Evolutionary conservation across 257 asterid species (phyloP).

Genomic region (Solanum ossicruentum): DNA sequence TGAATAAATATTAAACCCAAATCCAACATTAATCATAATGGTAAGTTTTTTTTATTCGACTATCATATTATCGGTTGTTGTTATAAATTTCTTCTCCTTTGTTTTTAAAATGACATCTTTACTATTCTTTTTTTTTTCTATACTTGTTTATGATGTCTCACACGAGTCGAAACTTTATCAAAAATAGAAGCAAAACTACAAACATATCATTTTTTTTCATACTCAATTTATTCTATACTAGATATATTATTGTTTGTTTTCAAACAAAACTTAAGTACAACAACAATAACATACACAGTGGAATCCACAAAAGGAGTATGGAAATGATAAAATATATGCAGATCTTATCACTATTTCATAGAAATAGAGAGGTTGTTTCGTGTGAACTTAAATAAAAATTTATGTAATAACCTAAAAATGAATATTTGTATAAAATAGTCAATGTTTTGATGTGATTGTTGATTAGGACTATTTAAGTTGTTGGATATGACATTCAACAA

Average conservation of each 20-base stretch:
- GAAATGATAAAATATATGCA: too few species aligned
- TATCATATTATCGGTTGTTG: neutral
- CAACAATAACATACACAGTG: too few species aligned
- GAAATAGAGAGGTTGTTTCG: too few species aligned
- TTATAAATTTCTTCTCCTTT: neutral
- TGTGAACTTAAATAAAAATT: too few species aligned
- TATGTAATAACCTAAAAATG: neutral
- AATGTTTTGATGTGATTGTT: neutral
- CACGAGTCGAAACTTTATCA: rapidly evolving
- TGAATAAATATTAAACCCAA: neutral
- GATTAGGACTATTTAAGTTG: neutral
- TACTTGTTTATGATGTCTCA: too few species aligned
- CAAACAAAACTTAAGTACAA: neutral
- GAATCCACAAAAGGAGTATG: too few species aligned
- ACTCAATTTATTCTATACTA: neutral
- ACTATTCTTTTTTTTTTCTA: neutral
- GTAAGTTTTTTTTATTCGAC: neutral
- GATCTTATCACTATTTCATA: too few species aligned
- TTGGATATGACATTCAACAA: constrained; percentile 4
- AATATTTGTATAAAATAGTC: neutral
- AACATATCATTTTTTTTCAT: neutral
- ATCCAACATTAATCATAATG: neutral
- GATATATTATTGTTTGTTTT: neutral
- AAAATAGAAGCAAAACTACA: neutral
- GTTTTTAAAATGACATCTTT: neutral